Percentiles rank a stretch among this genome's conserved stretches.
These are phyloP conservation scores for Xeromyces bisporus DNA, from an alignment of 495 filamentous ascomycete species.

Conservation along the genomic window DNA sequence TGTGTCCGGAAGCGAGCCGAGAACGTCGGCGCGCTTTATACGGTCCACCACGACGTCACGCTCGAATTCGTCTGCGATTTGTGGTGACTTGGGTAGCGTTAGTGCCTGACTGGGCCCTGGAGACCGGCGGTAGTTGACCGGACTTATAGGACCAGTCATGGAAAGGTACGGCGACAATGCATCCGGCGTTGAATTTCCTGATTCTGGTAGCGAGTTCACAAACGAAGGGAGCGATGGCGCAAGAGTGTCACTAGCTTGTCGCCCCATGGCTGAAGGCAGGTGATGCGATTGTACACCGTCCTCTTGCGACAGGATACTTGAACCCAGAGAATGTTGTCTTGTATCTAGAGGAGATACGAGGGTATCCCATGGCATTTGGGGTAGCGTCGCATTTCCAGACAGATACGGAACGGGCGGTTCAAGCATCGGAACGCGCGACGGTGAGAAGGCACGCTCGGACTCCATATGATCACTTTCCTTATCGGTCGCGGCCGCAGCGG, in stretches of 20 bases:
- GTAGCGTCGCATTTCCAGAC: constrained; percentile 58
- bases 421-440: constrained; percentile 47
- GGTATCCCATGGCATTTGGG: constrained; percentile 81
- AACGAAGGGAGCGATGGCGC: constrained; percentile 48
- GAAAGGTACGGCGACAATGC: constrained; percentile 63
- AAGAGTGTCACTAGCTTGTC: constrained; percentile 40
- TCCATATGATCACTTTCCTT: constrained; percentile 56
- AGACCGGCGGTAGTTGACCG: constrained; percentile 50
- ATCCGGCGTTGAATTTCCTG: constrained; percentile 60
- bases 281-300: constrained; percentile 42
- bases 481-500: constrained; percentile 63
- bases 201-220: constrained; percentile 49
- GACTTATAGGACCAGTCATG: constrained; percentile 56
- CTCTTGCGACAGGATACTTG: constrained; percentile 50
- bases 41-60: constrained; percentile 68
- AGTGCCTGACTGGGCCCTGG: constrained; percentile 47
- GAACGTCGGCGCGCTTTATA: constrained; percentile 60
- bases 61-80: constrained; percentile 58
- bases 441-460: constrained; percentile 55
- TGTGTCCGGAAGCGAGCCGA: constrained; percentile 67
- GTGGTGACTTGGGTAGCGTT: constrained; percentile 48
- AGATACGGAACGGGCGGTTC: constrained; percentile 58
- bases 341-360: constrained; percentile 52
- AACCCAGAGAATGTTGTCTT: constrained; percentile 52
- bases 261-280: constrained; percentile 50